Percentiles rank a stretch among this genome's conserved stretches.
Conservation (phyloP, 345 rosid species). For the Isatis tinctoria region DNA sequence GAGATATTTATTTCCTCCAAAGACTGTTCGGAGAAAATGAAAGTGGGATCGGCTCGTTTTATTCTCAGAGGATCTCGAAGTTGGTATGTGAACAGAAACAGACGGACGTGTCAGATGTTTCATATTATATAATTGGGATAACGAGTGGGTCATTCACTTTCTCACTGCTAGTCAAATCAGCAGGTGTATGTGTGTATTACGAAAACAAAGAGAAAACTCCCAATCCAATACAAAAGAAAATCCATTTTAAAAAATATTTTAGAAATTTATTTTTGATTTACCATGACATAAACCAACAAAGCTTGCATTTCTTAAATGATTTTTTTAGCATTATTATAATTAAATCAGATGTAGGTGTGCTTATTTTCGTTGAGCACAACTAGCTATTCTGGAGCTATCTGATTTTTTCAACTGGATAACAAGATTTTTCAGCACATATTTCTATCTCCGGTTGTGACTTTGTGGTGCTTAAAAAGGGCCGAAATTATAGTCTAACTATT, state of each 20-base stretch:
- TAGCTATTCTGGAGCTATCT: neutral
- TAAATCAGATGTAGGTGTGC: too few species aligned
- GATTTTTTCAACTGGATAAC: neutral
- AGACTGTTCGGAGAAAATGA: neutral
- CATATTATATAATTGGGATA: too few species aligned
- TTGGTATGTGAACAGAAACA: constrained; percentile 3
- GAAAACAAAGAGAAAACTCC: too few species aligned
- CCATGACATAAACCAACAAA: constrained; percentile 3
- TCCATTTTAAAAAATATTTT: neutral
- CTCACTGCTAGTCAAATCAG: too few species aligned
- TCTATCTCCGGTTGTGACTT: neutral
- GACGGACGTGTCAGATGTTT: neutral
- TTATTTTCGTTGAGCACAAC: too few species aligned
- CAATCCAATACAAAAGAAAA: neutral
- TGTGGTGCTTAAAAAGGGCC: neutral
- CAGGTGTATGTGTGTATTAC: too few species aligned
- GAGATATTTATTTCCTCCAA: neutral
- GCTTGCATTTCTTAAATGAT: neutral
- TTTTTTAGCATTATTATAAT: too few species aligned
- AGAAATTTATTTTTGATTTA: neutral
- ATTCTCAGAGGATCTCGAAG: neutral
- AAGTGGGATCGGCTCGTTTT: neutral
- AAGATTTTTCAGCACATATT: neutral
- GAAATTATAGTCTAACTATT: neutral
- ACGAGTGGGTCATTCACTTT: too few species aligned